Base-by-base conservation (phyloP, 345 rosid genomes). In the Brassica incana region DNA sequence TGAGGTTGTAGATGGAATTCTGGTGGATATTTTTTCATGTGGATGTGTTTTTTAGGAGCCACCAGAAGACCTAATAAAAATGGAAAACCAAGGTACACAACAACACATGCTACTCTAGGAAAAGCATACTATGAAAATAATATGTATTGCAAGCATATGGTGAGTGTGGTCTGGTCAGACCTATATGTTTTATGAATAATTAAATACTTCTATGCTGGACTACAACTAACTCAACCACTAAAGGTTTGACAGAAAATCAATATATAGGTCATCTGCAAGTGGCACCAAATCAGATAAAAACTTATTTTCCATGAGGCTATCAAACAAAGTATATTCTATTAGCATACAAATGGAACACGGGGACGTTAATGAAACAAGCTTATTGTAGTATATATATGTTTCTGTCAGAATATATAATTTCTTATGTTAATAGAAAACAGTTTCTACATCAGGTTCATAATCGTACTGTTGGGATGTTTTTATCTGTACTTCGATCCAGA, bases 231-330 rank as follows among this genome's bases (percentile, higher is more conserved):
- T 4, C 61, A 33, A 48, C 54, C 64, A 32, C 16, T 62, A 15
- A 61, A 77, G 25, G 23, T 43, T 43, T 32, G 50, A 43, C 36
- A 67, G 45, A 40, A 15, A 58, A 58, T 59, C 74, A 60, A 14
- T 60, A 33, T 35, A 45, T 50, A 50, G 8, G 18, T 70, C 32
- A 77, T 45, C 25, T 6, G 20, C 38, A 70, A 77, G 32, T 52
- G 65, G 76, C 71, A 52, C 67, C 65, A 16, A 64, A 77, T 69
- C 33, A 25, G 25, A 71, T 40, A 63, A 29, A 15, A 14, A 70
- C 71, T 70, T 63, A 10, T 77, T 23, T 29, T 54, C 58, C 18
- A 50, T 71, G 72, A 54, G 35, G 67, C 66, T 71, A 27, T 65
- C 36, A 78, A 65, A 65, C 11, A 72, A 40, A 78, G 32, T 29